Percentiles rank a stretch among this genome's conserved stretches.
phyloP scores from a whole-genome alignment of 106 monocot genomes.

The Platanthera zijinensis region DNA sequence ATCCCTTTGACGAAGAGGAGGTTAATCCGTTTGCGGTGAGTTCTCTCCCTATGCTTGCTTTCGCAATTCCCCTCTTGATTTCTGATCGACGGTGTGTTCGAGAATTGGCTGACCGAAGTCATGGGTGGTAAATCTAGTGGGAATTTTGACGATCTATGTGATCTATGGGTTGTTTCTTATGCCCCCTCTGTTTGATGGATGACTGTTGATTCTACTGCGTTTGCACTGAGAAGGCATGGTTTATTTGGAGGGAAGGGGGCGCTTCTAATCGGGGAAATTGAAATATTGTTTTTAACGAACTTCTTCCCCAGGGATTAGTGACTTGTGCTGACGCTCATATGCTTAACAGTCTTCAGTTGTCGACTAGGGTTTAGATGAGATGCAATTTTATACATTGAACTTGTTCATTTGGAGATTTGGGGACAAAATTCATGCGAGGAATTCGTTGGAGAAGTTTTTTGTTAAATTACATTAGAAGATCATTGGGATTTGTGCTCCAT shows the following conservation, averaged over 20 bases:
- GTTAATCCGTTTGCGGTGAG: conserved; percentile 74
- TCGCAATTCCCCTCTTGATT: background rate
- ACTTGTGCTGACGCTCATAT: background rate
- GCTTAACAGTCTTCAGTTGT: background rate
- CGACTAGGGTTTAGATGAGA: background rate
- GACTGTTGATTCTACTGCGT: background rate
- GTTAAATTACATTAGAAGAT: too few species aligned
- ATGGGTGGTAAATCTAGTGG: background rate
- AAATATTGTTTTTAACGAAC: background rate
- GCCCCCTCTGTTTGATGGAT: background rate
- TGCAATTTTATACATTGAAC: background rate
- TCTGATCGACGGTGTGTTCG: background rate
- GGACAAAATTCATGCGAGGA: too few species aligned
- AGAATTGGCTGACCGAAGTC: background rate
- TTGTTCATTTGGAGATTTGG: background rate
- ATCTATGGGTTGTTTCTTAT: background rate
- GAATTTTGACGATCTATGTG: background rate
- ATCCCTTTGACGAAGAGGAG: conserved; percentile 71
- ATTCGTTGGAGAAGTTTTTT: too few species aligned
- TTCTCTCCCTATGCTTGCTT: background rate
- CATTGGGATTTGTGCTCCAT: too few species aligned
- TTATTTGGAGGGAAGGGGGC: background rate
- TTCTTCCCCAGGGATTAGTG: background rate
- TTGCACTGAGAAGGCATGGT: background rate
- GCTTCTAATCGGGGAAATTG: background rate